A percentile compares a stretch with the other conserved stretches of the same genome.
These are phyloP conservation scores for Fragilaria crotonensis DNA, from an alignment of 108 stramenopile genomes.

Conservation along the genomic window DNA sequence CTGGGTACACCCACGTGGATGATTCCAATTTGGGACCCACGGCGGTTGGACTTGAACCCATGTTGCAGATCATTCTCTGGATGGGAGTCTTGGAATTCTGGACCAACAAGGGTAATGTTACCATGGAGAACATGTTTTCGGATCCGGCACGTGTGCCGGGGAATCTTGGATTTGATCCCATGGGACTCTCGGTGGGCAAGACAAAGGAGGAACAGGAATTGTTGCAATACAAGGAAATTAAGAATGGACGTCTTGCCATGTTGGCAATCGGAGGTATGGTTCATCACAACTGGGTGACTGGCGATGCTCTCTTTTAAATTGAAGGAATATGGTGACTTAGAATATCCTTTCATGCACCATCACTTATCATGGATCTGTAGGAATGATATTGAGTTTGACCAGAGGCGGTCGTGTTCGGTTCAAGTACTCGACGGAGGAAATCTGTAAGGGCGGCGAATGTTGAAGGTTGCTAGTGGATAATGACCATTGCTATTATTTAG, in stretches of 20 bases:
- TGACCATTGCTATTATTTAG: too few species aligned
- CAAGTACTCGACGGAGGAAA: too few species aligned
- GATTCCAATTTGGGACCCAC: constrained; percentile 78
- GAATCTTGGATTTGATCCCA: constrained; percentile 77
- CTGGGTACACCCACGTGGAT: constrained; percentile 73
- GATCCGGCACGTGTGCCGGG: constrained; percentile 71
- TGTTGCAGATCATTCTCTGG: constrained; percentile 81
- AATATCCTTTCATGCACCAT: too few species aligned
- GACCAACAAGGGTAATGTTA: constrained; percentile 87
- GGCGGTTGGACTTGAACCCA: constrained; percentile 62
- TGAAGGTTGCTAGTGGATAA: too few species aligned
- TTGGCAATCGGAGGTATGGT: constrained; percentile 88
- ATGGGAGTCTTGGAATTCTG: constrained; percentile 76
- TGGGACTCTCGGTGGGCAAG: constrained; percentile 61
- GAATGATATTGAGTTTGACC: too few species aligned
- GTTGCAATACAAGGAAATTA: constrained; percentile 75
- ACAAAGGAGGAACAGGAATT: constrained; percentile 50
- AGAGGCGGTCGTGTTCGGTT: too few species aligned
- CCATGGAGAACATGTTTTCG: constrained; percentile 83
- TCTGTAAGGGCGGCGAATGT: too few species aligned
- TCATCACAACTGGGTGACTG: constrained; percentile 85
- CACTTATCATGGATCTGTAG: too few species aligned
- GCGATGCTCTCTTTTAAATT: constrained; percentile 65
- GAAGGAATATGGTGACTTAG: too few species aligned
- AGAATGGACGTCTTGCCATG: constrained; percentile 89